These are phyloP conservation scores for Limtongia smithiae DNA, from an alignment of 805 yeast species.

Conservation along the genomic window DNA sequence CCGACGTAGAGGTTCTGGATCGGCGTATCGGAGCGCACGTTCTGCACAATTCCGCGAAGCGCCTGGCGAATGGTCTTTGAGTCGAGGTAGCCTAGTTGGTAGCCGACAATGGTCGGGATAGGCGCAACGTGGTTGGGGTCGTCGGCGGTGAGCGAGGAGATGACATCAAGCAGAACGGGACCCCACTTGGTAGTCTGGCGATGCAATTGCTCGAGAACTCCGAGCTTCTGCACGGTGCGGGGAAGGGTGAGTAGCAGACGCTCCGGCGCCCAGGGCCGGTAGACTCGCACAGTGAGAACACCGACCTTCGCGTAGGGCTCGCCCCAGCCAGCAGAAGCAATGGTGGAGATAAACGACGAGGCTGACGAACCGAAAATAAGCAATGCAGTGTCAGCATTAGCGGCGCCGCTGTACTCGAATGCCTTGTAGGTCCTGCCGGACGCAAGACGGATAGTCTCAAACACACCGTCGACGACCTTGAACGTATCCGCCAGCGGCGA, in stretches of 20 bases:
- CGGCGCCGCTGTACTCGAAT: slow-evolving; percentile 45
- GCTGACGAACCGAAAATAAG: slow-evolving; percentile 62
- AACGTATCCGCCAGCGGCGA: slow-evolving; percentile 8
- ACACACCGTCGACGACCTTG: slow-evolving; percentile 26
- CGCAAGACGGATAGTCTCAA: slow-evolving; percentile 37
- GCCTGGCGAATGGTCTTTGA: slow-evolving; percentile 43
- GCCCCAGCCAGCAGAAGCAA: slow-evolving; percentile 32
- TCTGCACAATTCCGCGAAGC: slow-evolving; percentile 49
- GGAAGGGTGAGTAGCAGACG: slow-evolving; percentile 53
- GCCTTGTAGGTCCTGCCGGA: slow-evolving; percentile 40
- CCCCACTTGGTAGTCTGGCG: slow-evolving; percentile 49
- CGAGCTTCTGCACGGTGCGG: slow-evolving; percentile 50
- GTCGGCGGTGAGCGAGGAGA: slow-evolving; percentile 47
- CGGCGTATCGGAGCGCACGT: slow-evolving; percentile 53
- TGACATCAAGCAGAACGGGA: slow-evolving; percentile 72
- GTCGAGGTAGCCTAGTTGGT: slow-evolving; percentile 49
- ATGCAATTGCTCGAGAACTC: slow-evolving; percentile 65
- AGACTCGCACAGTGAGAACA: slow-evolving; percentile 56
- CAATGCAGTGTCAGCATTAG: slow-evolving; percentile 48
- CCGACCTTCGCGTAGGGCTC: slow-evolving; percentile 43
- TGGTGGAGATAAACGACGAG: slow-evolving; percentile 43
- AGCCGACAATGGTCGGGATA: slow-evolving; percentile 48
- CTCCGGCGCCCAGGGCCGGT: slow-evolving; percentile 69
- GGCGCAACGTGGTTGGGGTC: slow-evolving; percentile 9
- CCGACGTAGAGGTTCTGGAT: slow-evolving; percentile 64